Conservation (phyloP, 1,284 basidiomycete genomes). For the Sanghuangporus sanghuang region DNA sequence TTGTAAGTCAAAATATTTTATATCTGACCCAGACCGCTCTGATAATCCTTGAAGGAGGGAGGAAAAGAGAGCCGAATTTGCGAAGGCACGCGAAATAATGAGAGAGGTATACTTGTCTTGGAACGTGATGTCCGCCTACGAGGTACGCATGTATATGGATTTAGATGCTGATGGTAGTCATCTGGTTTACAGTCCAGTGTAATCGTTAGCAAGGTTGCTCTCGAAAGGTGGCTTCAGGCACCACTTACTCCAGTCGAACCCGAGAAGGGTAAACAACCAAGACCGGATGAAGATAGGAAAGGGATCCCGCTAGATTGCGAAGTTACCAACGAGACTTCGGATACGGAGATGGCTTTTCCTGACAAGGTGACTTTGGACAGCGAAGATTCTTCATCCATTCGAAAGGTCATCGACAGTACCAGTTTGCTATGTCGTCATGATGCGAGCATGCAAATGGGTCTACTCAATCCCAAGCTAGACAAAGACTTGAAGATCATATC, state of each 20-base stretch:
- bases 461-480: constrained; percentile 51
- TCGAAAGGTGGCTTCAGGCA: constrained; percentile 58
- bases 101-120: constrained; percentile 59
- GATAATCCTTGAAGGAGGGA: constrained; percentile 35
- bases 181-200: constrained; percentile 23
- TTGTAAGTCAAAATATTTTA: constrained; percentile 37
- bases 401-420: constrained; percentile 22
- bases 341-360: neutral
- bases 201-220: constrained; percentile 52
- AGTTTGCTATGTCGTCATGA: constrained; percentile 60
- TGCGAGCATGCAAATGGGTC: neutral
- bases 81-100: constrained; percentile 45
- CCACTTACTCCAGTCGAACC: constrained; percentile 25
- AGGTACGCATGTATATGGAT: constrained; percentile 34
- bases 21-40: neutral
- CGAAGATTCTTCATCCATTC: neutral
- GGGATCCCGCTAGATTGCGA: neutral
- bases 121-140: constrained; percentile 42
- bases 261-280: neutral
- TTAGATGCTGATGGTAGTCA: neutral
- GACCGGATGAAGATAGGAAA: neutral
- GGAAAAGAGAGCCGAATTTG: constrained; percentile 39
- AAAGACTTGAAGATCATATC: constrained; percentile 62
- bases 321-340: neutral
- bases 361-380: neutral